Base-by-base conservation (phyloP, 116 monocot genomes). In the Papilionanthe hybrid region DNA sequence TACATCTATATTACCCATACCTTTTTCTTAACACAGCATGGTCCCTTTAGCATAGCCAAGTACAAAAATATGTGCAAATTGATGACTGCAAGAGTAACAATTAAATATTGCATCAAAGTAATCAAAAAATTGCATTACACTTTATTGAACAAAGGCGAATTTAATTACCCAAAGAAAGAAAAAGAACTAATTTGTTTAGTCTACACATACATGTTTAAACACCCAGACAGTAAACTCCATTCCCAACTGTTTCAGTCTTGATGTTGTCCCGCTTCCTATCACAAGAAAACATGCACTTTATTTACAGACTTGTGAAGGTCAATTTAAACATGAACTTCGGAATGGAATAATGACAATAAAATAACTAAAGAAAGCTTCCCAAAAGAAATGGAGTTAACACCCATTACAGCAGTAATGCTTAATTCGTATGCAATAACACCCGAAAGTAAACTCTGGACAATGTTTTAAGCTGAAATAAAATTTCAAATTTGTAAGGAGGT, bases 171-270 rank as follows among this genome's bases (percentile, higher is more conserved):
- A 11, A 68, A 68, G 4, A 72, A 72, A 72, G 42, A 72, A 72
- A 72, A 72, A 20, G n/a, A 42, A 72, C 7, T 10, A 42, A 73
- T 44, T 20, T 32, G 11, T 7, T 65, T 1, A 27, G 75, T 50
- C 48, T 49, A 12, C 47, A 5, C 87, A 49, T 91, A 91, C 91
- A 85, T 91, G 91, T 81, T 84, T 99, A 84, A 99, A 99, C 42
- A 99, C 95, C 99, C 99, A 95, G 65, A 99, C 93, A 78, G 93
- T 93, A 78, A 99, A 99, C 81, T 99, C 99, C 99, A 99, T 95
- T 4, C 99, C 99, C 80, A 93, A 55, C 67, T 95, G 99, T 93
- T 95, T 99, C 83, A 99, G 83, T 85, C 92, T 81, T 78, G 91
- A 72, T 56, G 91, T 99, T 48, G 99, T 91, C 63, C 89, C 95